Base-by-base conservation (phyloP, 2,329 filamentous ascomycete species). In the Trichophyton mentagrophytes region DNA sequence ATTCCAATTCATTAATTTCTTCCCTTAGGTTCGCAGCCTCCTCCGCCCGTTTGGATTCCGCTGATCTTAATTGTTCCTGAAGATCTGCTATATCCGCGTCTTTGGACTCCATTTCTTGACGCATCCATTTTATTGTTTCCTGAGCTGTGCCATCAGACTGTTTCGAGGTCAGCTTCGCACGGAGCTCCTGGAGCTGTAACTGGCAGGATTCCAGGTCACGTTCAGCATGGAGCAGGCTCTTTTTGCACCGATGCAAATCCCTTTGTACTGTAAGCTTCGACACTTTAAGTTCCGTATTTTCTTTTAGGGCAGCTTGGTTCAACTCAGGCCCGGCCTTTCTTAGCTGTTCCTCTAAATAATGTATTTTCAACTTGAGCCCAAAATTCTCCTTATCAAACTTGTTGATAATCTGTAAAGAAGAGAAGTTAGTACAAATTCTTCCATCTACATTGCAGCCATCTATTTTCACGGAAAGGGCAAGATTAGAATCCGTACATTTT, bases 371-470 rank as follows among this genome's bases (percentile, higher is more conserved):
- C 74, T 97, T 97, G 60, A 99, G 80, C 25, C 90, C 90, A 71
- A 97, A 99, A 70, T 99, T 99, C 70, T 97, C 93, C 77, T 99
- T 99, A 71, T 96, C 90, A 67, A 99, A 92, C 70, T 89, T 89
- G 76, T 96, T 89, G 67, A 99, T 92, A 66, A 84, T 83, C 79
- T 83, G 63, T 20, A 38, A 38, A 30, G 20, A 51, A 27, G 20
- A 51, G 2, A 7, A 1, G 9, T 27, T 22, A 47, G 13, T 15
- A 44, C 49, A 30, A 6, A 30, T 20, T 51, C 1, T 6, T 42
- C 46, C 44, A 36, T 7, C 25, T 51, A 22, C 25, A 11, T 51
- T 4, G 25, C 9, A 25, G 20, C 2, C 13, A 27, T 13, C n/a
- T 20, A 38, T n/a, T 20, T 3, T 13, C 27, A 13, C 8, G 40